phyloP scores from a whole-genome alignment of 2,329 filamentous ascomycete species.

The Dothiorella sarmentorum region DNA sequence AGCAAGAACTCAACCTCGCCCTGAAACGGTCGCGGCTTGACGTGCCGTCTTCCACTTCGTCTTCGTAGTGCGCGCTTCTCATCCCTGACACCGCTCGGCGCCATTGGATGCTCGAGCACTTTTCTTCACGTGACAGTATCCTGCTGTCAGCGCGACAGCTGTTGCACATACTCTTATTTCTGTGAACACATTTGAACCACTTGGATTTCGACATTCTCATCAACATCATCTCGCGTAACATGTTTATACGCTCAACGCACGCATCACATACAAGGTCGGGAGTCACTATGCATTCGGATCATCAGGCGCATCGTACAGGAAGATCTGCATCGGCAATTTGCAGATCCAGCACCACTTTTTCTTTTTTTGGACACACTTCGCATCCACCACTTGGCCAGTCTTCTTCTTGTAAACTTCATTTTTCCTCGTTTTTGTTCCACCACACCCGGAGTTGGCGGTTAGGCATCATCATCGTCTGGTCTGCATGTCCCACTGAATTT shows the following conservation, averaged over 20 bases:
- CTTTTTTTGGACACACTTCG: not conserved
- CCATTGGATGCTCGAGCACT: not conserved
- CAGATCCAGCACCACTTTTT: not conserved
- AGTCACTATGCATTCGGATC: not conserved
- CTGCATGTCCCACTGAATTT: not conserved
- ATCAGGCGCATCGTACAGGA: not conserved
- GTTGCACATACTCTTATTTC: not conserved
- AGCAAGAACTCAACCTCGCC: conserved; percentile 45
- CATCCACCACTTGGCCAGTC: not conserved
- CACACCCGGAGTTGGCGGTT: not conserved
- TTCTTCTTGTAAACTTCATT: not conserved
- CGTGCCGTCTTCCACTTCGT: conserved; percentile 21
- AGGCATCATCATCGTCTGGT: not conserved
- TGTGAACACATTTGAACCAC: not conserved
- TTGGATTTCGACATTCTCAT: not conserved
- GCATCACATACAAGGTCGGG: conserved; percentile 6
- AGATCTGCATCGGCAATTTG: conserved; percentile 3
- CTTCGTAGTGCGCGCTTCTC: not conserved
- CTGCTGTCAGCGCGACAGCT: not conserved
- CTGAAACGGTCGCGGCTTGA: conserved; percentile 40
- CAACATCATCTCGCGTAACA: not conserved
- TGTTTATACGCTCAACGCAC: conserved; percentile 9
- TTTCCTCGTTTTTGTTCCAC: too few species aligned
- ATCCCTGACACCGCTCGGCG: not conserved
- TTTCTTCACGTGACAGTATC: not conserved